Percentiles rank a stretch among this genome's conserved stretches.
These are phyloP conservation scores for Xylaria sp. DNA, from an alignment of 2,329 filamentous ascomycete genomes.

Conservation along the genomic window DNA sequence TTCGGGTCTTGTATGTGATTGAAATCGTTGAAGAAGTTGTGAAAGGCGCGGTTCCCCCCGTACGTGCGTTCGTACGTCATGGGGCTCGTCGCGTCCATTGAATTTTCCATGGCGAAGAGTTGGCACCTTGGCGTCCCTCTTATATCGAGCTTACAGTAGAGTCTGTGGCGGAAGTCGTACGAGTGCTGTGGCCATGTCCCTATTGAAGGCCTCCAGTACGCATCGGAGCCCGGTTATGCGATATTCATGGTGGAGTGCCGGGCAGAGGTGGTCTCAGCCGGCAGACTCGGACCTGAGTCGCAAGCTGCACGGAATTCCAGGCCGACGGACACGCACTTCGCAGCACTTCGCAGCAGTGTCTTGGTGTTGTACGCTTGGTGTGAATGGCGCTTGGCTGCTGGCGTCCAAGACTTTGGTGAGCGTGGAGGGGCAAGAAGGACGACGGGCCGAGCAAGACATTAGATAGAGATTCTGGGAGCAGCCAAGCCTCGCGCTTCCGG, in stretches of 20 bases:
- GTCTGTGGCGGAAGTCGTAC: not conserved
- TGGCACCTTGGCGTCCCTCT: not conserved
- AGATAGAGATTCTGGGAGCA: not conserved
- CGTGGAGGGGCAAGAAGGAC: not conserved
- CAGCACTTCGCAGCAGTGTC: not conserved
- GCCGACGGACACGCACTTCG: not conserved
- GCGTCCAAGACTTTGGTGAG: not conserved
- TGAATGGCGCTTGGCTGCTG: not conserved
- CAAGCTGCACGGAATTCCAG: not conserved
- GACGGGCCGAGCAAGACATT: not conserved
- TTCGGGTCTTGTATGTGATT: conserved; percentile 74
- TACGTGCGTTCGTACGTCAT: conserved; percentile 50
- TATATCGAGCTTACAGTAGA: not conserved
- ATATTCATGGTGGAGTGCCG: conserved; percentile 18
- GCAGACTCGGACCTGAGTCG: not conserved
- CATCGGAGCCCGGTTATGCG: conserved; percentile 12
- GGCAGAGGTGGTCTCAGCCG: conserved; percentile 8
- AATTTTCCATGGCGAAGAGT: conserved; percentile 43
- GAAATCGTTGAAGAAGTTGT: conserved; percentile 76
- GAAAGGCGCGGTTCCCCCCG: conserved; percentile 72
- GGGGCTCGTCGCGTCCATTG: conserved; percentile 49
- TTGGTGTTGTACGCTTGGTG: not conserved
- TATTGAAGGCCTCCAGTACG: conserved; percentile 4
- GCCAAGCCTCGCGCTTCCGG: conserved; percentile 6
- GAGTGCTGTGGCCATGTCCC: conserved; percentile 7